Base-by-base conservation (phyloP, 2,329 filamentous ascomycete genomes). In the Aureobasidium sp. region DNA sequence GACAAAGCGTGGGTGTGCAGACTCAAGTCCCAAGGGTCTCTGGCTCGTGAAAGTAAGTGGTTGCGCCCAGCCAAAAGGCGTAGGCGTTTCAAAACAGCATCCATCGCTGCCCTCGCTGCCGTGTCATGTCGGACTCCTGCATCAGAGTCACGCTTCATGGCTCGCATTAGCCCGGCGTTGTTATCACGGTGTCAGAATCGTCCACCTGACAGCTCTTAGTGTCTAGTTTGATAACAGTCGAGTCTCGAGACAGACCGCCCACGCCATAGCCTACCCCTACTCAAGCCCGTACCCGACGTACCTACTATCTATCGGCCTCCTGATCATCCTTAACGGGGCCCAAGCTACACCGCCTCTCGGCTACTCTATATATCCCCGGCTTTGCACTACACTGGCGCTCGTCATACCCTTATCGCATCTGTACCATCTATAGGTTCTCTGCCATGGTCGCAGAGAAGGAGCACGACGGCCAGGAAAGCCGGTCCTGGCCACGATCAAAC, bases 401-500 rank as follows among this genome's bases (percentile, higher is more conserved):
- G 41, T n/a, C 41, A 34, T 39, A 57, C 3, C 29, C 53, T 4
- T 20, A 34, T 34, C 27, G 53, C 53, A 46, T 15, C 20, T 37
- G 52, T 44, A 32, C 52, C 15, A 44, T 32, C 7, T 20, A 8
- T 26, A 41, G 26, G n/a, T 37, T 15, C 27, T 51, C 46, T n/a
- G 57, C 57, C 36, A 60, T 60, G 57, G 46, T 46, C 26, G 57
- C 44, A 23, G 57, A 60, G 34, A 50, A 60, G 36, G 27, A 60
- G 5, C 9, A 39, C 27, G 23, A 48, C n/a, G 53, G 29, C 55
- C 42, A 59, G 32, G 32, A 39, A 59, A 5, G 55, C 17, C 41
- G 27, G 7, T 29, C 23, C 42, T 47, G 55, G 55, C 84, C 86
- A 78, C 69, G 73, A 27, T 72, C 74, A 52, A 82, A 82, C 41